Evolutionary conservation across 2,329 filamentous ascomycete species (phyloP).

Genomic region (Alternaria panax): DNA sequence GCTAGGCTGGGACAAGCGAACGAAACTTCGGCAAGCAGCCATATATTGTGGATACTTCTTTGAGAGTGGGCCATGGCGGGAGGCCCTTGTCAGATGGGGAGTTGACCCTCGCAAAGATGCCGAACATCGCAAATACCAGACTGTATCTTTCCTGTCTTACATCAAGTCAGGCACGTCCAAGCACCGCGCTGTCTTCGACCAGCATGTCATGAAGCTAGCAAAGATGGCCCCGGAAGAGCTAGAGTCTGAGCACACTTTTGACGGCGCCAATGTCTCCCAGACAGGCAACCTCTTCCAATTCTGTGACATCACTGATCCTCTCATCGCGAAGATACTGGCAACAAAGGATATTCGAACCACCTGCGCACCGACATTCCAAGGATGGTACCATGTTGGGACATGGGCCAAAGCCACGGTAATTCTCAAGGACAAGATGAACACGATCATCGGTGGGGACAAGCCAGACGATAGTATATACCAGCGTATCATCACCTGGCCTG

Average conservation of each 20-base stretch:
- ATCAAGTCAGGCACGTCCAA: conserved; percentile 36
- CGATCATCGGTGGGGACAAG: conserved; percentile 47
- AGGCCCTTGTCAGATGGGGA: conserved; percentile 84
- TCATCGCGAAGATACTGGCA: conserved; percentile 71
- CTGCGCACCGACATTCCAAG: conserved; percentile 63
- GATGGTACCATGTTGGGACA: conserved; percentile 84
- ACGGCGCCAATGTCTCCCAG: conserved; percentile 74
- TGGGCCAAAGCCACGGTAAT: conserved; percentile 85
- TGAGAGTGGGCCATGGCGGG: conserved; percentile 88
- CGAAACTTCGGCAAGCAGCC: conserved; percentile 73
- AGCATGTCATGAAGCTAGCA: conserved; percentile 35
- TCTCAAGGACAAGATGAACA: conserved; percentile 81
- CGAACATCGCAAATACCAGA: conserved; percentile 83
- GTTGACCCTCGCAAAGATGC: conserved; percentile 83
- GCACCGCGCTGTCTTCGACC: conserved; percentile 36
- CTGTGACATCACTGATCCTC: conserved; percentile 86
- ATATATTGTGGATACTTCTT: conserved; percentile 93
- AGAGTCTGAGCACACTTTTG: conserved; percentile 72
- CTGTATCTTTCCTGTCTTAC: conserved; percentile 60
- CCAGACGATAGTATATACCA: conserved; percentile 43
- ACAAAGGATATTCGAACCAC: conserved; percentile 60
- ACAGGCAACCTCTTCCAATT: conserved; percentile 95
- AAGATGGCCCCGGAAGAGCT: conserved; percentile 34
- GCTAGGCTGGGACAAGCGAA: conserved; percentile 62
- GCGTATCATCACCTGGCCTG: conserved; percentile 44